Percentiles rank a stretch among this genome's conserved stretches.
These are phyloP conservation scores for Suillus americanus DNA, from an alignment of 768 basidiomycete species.

Conservation along the genomic window DNA sequence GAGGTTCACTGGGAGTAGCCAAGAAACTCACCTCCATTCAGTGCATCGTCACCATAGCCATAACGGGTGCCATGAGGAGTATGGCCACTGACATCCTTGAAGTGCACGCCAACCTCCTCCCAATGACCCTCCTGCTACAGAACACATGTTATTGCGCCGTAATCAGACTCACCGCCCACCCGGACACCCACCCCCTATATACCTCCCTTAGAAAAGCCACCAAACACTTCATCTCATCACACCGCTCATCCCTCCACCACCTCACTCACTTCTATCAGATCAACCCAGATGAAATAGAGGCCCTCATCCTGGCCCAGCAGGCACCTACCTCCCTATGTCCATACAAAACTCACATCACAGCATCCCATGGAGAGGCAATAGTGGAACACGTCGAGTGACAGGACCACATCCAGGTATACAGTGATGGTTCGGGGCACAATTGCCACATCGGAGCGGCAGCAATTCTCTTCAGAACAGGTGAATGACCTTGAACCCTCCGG, in stretches of 20 bases:
- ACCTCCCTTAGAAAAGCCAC: background rate
- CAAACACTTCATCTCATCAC: background rate
- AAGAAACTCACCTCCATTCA: background rate
- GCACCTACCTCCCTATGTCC: background rate
- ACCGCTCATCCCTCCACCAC: background rate
- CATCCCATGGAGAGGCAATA: background rate
- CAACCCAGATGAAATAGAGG: background rate
- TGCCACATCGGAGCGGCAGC: conserved; percentile 16
- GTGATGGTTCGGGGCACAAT: conserved; percentile 13
- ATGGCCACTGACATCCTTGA: background rate
- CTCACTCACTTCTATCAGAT: background rate
- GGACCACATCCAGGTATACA: conserved; percentile 12
- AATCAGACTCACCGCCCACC: background rate
- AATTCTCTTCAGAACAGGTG: background rate
- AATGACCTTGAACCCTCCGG: background rate
- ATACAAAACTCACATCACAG: background rate
- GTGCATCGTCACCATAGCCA: background rate
- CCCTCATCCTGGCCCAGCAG: background rate
- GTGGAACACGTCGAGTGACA: background rate
- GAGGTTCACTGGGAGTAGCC: background rate
- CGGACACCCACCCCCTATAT: background rate
- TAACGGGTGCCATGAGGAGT: background rate
- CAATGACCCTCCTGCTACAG: background rate
- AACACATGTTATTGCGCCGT: background rate
- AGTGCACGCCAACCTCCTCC: background rate